Evolutionary conservation across 2,329 filamentous ascomycete genomes (phyloP).

Genomic region (Colletotrichum paranaense): DNA sequence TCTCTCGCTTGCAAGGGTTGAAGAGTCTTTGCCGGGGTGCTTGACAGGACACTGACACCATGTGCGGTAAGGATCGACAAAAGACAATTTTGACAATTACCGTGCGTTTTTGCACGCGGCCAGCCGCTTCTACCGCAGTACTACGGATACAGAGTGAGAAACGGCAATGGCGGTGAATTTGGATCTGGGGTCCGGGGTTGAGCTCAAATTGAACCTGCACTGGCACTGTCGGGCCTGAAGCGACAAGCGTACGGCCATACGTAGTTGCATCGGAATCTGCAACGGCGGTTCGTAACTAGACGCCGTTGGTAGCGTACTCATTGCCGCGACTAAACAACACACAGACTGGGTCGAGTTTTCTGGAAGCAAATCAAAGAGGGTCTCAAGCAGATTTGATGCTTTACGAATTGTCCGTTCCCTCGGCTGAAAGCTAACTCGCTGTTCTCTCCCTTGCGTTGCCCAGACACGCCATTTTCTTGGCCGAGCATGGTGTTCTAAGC

Average conservation of each 20-base stretch:
- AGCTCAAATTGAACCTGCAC: not conserved
- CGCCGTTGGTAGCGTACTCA: not conserved
- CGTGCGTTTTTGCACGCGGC: not conserved
- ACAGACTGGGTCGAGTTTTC: too few species aligned
- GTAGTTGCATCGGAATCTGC: too few species aligned
- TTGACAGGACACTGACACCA: not conserved
- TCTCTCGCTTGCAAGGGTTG: constrained; percentile 19
- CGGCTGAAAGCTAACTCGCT: not conserved
- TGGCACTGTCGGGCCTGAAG: not conserved
- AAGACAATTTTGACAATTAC: constrained; percentile 4
- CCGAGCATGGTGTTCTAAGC: constrained; percentile 11
- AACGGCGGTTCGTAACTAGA: not conserved
- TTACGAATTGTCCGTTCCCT: not conserved
- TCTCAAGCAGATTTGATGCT: not conserved
- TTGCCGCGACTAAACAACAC: not conserved
- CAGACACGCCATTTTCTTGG: constrained; percentile 17
- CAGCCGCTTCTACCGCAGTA: constrained; percentile 7
- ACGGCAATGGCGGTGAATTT: not conserved
- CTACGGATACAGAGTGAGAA: not conserved
- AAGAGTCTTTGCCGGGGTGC: constrained; percentile 8
- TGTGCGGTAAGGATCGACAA: constrained; percentile 19
- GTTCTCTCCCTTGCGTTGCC: constrained; percentile 5
- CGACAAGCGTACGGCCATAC: too few species aligned
- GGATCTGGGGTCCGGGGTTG: constrained; percentile 10
- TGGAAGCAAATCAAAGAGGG: not conserved